phyloP scores from a whole-genome alignment of 1,284 basidiomycete species.

The Leccinum variabile region DNA sequence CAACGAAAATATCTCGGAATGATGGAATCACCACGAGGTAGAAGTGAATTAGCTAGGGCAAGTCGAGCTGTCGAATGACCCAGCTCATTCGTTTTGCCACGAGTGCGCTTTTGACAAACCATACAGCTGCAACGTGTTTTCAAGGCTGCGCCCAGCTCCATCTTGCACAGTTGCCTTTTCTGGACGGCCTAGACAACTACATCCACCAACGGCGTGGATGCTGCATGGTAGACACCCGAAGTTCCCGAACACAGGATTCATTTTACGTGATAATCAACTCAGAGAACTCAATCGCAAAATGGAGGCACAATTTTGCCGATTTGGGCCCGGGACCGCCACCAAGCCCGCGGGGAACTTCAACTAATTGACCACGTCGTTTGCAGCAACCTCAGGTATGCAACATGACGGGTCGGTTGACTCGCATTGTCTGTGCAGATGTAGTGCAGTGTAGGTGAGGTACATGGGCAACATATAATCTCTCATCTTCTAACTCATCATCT shows the following conservation, averaged over 20 bases:
- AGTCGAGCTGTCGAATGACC: conserved; percentile 8
- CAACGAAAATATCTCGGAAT: conserved; percentile 20
- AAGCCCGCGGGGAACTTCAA: conserved; percentile 13
- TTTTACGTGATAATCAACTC: conserved; percentile 8
- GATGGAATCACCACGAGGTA: conserved; percentile 24
- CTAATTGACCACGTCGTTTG: conserved; percentile 22
- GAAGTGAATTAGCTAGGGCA: conserved; percentile 7
- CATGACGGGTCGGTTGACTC: conserved; percentile 5
- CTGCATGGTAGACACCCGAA: conserved; percentile 26
- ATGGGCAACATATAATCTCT: conserved; percentile 24
- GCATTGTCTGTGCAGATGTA: conserved; percentile 16
- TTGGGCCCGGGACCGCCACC: background rate
- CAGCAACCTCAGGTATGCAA: conserved; percentile 10
- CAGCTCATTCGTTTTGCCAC: conserved; percentile 15
- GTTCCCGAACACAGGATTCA: conserved; percentile 7
- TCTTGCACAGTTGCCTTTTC: conserved; percentile 33
- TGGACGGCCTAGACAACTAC: conserved; percentile 17
- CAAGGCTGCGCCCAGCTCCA: conserved; percentile 21
- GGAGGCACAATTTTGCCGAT: conserved; percentile 14
- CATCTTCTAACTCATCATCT: conserved; percentile 2
- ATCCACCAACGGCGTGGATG: conserved; percentile 21
- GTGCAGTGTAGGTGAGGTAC: conserved; percentile 29
- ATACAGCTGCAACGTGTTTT: conserved; percentile 30
- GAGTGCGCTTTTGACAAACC: conserved; percentile 11
- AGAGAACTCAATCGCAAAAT: conserved; percentile 4